These are phyloP conservation scores for Fraxinus xanthoxyloides DNA, from an alignment of 305 asterid genomes.

Conservation along the genomic window DNA sequence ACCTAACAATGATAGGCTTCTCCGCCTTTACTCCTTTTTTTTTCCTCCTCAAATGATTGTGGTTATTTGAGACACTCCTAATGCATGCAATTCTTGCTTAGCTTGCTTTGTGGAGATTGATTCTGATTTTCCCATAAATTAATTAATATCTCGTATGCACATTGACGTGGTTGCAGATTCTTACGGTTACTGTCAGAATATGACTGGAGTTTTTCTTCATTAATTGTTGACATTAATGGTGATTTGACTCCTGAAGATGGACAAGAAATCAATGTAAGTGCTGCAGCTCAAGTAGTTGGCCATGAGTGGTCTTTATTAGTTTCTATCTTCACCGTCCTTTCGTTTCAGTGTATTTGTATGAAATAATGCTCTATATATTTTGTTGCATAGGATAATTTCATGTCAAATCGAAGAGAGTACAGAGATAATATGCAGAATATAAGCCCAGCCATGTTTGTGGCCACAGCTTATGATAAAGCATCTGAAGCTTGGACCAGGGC, in stretches of 20 bases:
- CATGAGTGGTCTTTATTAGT: neutral
- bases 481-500: constrained; percentile 89
- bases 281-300: constrained; percentile 15
- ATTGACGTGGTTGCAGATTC: constrained; percentile 57
- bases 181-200: constrained; percentile 75
- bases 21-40: neutral
- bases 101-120: neutral
- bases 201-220: constrained; percentile 88
- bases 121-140: neutral
- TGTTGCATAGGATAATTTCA: constrained; percentile 58
- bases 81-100: constrained; percentile 1
- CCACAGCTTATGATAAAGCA: constrained; percentile 74
- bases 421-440: constrained; percentile 42
- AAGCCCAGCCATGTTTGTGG: constrained; percentile 76
- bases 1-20: neutral
- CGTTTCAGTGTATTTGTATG: constrained; percentile 4
- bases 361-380: constrained; percentile 18
- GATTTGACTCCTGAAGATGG: constrained; percentile 77
- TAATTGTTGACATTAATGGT: constrained; percentile 78
- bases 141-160: neutral
- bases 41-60: neutral
- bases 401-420: constrained; percentile 58
- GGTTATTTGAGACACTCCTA: neutral
- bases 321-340: constrained; percentile 1
- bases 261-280: constrained; percentile 71